phyloP scores from a whole-genome alignment of 768 basidiomycete species.

The Leccinum obscurum region DNA sequence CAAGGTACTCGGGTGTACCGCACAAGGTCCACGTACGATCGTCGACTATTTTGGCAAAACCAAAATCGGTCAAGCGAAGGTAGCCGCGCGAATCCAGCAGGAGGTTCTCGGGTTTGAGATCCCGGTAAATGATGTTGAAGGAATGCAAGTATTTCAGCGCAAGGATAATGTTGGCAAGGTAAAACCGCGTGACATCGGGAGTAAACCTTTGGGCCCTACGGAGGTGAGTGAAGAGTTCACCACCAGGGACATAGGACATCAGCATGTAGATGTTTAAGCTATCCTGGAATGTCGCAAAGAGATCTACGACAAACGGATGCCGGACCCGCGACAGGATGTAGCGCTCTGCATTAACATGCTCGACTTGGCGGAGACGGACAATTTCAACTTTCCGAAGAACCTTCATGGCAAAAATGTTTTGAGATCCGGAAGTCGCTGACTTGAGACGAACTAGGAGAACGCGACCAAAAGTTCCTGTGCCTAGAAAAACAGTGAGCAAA shows the following conservation, averaged over 20 bases:
- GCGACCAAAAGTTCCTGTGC: constrained; percentile 94
- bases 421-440: constrained; percentile 43
- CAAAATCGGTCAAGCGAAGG: constrained; percentile 94
- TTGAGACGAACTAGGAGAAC: constrained; percentile 86
- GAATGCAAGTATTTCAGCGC: constrained; percentile 94
- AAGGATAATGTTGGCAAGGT: constrained; percentile 93
- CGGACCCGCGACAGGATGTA: constrained; percentile 88
- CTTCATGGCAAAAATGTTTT: constrained; percentile 80
- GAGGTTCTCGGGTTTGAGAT: constrained; percentile 99
- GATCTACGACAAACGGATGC: constrained; percentile 96
- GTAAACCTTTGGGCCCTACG: constrained; percentile 94
- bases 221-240: constrained; percentile 95
- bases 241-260: constrained; percentile 93
- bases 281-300: constrained; percentile 95
- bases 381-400: constrained; percentile 85
- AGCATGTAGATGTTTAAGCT: constrained; percentile 97
- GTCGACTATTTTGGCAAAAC: constrained; percentile 96
- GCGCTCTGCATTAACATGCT: constrained; percentile 96
- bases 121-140: constrained; percentile 97
- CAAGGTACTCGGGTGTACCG: constrained; percentile 94
- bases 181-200: constrained; percentile 97
- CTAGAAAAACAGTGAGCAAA: constrained; percentile 39
- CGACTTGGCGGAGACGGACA: constrained; percentile 89
- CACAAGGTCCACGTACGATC: constrained; percentile 98
- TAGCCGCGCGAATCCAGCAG: constrained; percentile 92